Evolutionary conservation across 306 rosid species (phyloP).

Genomic region (Rubus parviflorus): DNA sequence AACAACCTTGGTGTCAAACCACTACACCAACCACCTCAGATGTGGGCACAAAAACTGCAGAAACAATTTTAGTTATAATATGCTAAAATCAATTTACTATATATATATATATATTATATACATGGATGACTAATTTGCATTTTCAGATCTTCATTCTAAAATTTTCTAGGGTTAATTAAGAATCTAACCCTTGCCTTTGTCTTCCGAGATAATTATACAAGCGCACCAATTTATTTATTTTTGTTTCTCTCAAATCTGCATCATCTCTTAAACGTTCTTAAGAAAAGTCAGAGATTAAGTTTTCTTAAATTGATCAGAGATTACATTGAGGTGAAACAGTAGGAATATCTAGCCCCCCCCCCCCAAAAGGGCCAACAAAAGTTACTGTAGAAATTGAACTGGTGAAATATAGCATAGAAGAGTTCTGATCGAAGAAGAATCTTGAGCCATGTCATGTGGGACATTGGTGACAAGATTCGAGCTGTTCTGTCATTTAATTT

Average conservation of each 20-base stretch:
- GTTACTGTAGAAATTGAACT: not conserved
- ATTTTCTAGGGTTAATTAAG: too few species aligned
- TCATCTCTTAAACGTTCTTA: not conserved
- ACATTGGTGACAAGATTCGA: conserved; percentile 26
- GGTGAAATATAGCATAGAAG: not conserved
- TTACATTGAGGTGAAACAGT: not conserved
- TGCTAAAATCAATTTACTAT: too few species aligned
- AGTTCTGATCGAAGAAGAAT: conserved; percentile 29
- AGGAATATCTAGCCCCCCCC: not conserved
- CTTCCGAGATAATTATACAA: too few species aligned
- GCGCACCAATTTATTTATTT: too few species aligned
- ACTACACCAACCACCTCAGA: too few species aligned
- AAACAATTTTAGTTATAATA: too few species aligned
- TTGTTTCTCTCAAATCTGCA: not conserved
- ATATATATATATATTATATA: too few species aligned
- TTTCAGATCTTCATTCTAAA: too few species aligned
- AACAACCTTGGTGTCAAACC: too few species aligned
- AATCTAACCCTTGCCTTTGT: too few species aligned
- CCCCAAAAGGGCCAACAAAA: not conserved
- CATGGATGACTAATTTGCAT: too few species aligned
- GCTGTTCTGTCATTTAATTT: conserved; percentile 33
- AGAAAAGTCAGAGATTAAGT: not conserved
- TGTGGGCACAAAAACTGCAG: too few species aligned
- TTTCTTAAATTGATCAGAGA: not conserved
- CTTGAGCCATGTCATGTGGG: conserved; percentile 42